These are phyloP conservation scores for Fraxinus angustifolia DNA, from an alignment of 305 asterid genomes.

Conservation along the genomic window DNA sequence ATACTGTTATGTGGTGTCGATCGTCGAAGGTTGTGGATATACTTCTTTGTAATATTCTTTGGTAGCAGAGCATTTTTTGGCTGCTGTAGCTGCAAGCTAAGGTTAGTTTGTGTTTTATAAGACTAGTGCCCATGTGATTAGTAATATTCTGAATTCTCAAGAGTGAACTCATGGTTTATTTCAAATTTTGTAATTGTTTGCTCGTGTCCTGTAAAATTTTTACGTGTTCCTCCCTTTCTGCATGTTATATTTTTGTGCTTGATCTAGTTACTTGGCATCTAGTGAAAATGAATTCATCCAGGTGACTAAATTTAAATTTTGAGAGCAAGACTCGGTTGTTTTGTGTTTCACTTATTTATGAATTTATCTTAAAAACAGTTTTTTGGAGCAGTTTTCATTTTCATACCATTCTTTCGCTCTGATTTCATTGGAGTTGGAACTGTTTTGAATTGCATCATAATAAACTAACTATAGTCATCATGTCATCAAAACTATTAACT, in stretches of 20 bases:
- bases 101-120: conserved; percentile 40
- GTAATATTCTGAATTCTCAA: conserved; percentile 20
- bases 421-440: neutral
- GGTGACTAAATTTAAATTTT: neutral
- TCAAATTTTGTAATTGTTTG: conserved; percentile 17
- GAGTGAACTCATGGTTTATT: conserved; percentile 17
- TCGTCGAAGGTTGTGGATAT: conserved; percentile 56
- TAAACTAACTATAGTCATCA: neutral
- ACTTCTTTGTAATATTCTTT: conserved; percentile 78
- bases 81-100: conserved; percentile 69
- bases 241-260: neutral
- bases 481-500: neutral
- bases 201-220: neutral
- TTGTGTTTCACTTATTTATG: neutral
- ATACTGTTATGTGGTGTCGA: conserved; percentile 38
- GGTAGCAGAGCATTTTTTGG: conserved; percentile 65
- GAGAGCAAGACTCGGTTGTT: neutral
- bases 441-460: neutral
- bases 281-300: neutral
- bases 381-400: neutral
- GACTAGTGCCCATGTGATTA: conserved; percentile 8
- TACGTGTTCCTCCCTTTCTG: neutral
- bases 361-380: neutral
- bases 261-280: neutral
- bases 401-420: neutral